Evolutionary conservation across 495 filamentous ascomycete genomes (phyloP), one percentile per base, ranked within the genome.

Genomic region (Trichoderma parareesei): DNA sequence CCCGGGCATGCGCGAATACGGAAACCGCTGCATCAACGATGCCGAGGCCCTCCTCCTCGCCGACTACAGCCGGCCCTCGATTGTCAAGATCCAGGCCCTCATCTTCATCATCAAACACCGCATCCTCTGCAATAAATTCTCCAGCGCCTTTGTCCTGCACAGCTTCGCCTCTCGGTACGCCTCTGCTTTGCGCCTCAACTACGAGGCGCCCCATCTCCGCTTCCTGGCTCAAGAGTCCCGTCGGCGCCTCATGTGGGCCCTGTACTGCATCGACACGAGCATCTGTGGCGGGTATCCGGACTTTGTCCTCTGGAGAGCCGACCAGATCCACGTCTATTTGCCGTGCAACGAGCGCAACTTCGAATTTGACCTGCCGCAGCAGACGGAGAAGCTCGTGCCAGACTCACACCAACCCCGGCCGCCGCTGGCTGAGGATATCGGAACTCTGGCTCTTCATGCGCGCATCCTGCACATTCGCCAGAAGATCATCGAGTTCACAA

Each of bases 311-410:
- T 79, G 79, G 74, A 70, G 73, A 40, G 73, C 78, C 4, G 75
- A 77, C 37, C 67, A 64, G 18, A 76, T 82, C 61, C 75, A 75
- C 55, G 71, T 82, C 57, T 76, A 79, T 38, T 69, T 82, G 1
- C 79, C 79, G 0, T 81, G 80, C 66, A 82, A 79, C 68, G 80
- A 82, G 67, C 77, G 78, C 8, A 79, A 81, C 66, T 82, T 82
- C 42, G 79, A 81, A 66, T 79, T 81, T 64, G 80, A 81, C 68
- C 73, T 81, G 8, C 78, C 80, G 0, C 77, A 79, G 65, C 68
- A 71, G 3, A 81, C 53, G 16, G 80, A 80, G 62, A 71, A 73
- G 43, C 73, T 81, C 7, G 69, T 72, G 16, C 72, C 75, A 0
- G 70, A 66, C 2, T 69, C 74, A 1, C 63, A 65, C 0, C 67